Evolutionary conservation across 176 grass and related monocot genomes (phyloP), one percentile per base, ranked within the genome.

Genomic region (Olyra latifolia): DNA sequence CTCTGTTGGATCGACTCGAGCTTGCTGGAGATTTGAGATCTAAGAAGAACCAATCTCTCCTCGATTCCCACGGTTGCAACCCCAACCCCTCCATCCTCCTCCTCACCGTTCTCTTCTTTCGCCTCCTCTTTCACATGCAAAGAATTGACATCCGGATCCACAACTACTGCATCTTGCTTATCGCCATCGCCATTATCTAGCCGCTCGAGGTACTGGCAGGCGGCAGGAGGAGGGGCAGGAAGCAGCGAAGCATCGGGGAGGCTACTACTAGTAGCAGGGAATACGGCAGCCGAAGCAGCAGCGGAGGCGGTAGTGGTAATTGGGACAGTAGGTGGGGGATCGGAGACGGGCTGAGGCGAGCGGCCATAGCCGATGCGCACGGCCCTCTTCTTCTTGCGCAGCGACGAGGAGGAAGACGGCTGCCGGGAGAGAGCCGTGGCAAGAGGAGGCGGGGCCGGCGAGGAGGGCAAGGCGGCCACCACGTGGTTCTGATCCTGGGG

Each of bases 301-400:
- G 77, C 46, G 24, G 57, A 0, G 24, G 71, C 61, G 44, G 53
- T 35, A 8, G 77, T 32, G 13, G 66, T n/a, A 22, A 69, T 11
- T 62, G 77, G 19, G 2, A 10, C 42, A 20, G 71, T 19, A 65
- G 45, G 61, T 65, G 84, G 63, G 20, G 65, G 53, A 20, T 83
- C 42, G 5, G 57, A 74, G 44, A 10, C 22, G 2, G 68, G 69
- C 19, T 63, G 83, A 66, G 88, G 78, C 80, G 82, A 75, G 58
- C 96, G 96, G 57, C 85, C 96, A 55, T 95, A 95, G 46, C 96
- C 96, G 64, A 99, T 89, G 80, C 96, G 96, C 54, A 95, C 88
- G 29, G 90, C 96, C 66, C 92, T 85, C 84, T 95, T 99, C 88
- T 99, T 99, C 88, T 95, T 95, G 28, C 96, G 90, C 23, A 94